Evolutionary conservation across 208 protist genomes (phyloP).

Genomic region (Trypanosomatidae sp.): DNA sequence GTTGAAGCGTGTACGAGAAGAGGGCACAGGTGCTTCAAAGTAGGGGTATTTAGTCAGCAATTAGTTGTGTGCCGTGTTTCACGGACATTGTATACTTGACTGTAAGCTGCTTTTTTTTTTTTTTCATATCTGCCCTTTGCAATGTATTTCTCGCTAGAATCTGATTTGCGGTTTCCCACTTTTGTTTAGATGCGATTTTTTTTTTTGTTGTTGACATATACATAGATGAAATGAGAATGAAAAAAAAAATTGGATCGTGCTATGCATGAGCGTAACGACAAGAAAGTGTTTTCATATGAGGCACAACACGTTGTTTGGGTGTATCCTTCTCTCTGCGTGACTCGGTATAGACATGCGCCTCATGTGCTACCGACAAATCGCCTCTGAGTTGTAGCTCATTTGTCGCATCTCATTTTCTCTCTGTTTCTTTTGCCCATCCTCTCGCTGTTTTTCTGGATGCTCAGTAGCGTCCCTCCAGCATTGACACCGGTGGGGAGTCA

Average conservation of each 20-base stretch:
- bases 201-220: background rate
- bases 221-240: background rate
- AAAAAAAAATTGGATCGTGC: background rate
- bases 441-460: conserved; percentile 15
- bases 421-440: conserved; percentile 19
- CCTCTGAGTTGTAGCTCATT: background rate
- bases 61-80: background rate
- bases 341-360: background rate
- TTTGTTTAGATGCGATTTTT: conserved; percentile 15
- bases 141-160: conserved; percentile 20
- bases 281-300: background rate
- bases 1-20: conserved; percentile 31
- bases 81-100: background rate
- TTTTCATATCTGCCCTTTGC: background rate
- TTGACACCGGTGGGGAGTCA: conserved; percentile 2
- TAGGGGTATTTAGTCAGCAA: background rate
- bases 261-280: background rate
- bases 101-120: conserved; percentile 9
- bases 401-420: conserved; percentile 8
- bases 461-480: background rate
- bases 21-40: background rate
- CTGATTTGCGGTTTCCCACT: background rate
- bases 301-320: background rate
- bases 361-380: background rate
- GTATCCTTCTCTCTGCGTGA: background rate